These are phyloP conservation scores for Infundibulicybe gibba DNA, from an alignment of 768 basidiomycete genomes.

Conservation along the genomic window DNA sequence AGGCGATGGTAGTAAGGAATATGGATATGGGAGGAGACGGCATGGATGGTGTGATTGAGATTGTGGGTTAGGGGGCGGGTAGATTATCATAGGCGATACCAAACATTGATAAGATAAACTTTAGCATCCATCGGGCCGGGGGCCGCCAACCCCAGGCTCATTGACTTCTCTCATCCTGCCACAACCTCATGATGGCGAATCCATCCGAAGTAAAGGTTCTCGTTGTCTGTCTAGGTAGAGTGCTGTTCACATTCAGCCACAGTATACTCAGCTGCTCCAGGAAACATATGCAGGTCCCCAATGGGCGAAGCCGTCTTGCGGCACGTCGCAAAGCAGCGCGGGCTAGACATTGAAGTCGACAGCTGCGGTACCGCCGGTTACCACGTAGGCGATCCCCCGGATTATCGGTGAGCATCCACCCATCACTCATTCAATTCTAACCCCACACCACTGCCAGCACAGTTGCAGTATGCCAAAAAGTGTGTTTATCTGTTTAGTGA, in stretches of 20 bases:
- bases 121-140: too few relatives aligned
- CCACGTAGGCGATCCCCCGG: constrained; percentile 81
- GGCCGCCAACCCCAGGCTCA: too few relatives aligned
- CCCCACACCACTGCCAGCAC: constrained; percentile 34
- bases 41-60: constrained; percentile 32
- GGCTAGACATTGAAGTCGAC: constrained; percentile 67
- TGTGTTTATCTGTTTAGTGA: constrained; percentile 16
- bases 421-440: background rate
- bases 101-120: too few relatives aligned
- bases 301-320: constrained; percentile 89
- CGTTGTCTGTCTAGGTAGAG: constrained; percentile 62
- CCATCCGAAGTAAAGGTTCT: constrained; percentile 43
- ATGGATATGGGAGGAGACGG: constrained; percentile 80
- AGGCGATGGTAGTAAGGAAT: constrained; percentile 87
- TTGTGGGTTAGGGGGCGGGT: too few relatives aligned
- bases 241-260: background rate
- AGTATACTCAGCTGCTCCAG: constrained; percentile 20
- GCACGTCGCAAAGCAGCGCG: constrained; percentile 63
- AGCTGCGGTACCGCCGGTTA: constrained; percentile 85
- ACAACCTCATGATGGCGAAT: background rate
- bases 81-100: too few relatives aligned
- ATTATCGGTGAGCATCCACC: constrained; percentile 53
- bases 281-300: constrained; percentile 87
- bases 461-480: constrained; percentile 67
- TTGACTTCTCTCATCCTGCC: too few relatives aligned